Conservation (phyloP, 345 rosid species). For the Acer yangbiense region DNA sequence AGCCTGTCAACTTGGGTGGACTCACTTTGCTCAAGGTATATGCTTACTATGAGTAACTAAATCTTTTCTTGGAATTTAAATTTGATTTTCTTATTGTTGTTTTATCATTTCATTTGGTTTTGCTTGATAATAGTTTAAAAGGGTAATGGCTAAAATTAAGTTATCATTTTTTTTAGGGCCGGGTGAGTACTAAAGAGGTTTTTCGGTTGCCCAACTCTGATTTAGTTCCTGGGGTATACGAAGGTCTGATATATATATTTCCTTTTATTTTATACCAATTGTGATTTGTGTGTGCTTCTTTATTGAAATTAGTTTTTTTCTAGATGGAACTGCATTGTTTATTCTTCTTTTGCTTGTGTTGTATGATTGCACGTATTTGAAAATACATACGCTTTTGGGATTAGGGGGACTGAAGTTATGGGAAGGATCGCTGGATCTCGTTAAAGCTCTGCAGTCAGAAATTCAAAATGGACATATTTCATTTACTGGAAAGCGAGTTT, state of each 20-base stretch:
- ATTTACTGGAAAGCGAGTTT: constrained; percentile 62
- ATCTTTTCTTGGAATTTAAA: background rate
- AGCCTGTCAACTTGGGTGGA: constrained; percentile 54
- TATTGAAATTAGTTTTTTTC: background rate
- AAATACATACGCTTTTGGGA: background rate
- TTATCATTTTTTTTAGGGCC: constrained; percentile 54
- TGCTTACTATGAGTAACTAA: background rate
- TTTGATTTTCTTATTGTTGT: background rate
- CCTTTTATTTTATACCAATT: background rate
- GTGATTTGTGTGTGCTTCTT: background rate
- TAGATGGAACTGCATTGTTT: background rate
- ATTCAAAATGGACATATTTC: constrained; percentile 50
- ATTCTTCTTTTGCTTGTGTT: background rate
- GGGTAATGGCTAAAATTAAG: constrained; percentile 3
- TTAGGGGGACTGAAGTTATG: constrained; percentile 95
- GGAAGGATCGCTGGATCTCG: constrained; percentile 96
- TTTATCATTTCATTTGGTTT: background rate
- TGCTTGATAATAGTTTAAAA: too few species aligned
- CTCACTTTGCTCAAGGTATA: constrained; percentile 72
- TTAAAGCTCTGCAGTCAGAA: constrained; percentile 68
- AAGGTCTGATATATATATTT: constrained; percentile 49
- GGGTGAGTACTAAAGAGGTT: constrained; percentile 83
- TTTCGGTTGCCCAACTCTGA: constrained; percentile 84
- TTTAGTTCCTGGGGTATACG: constrained; percentile 91
- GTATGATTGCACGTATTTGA: background rate